A percentile compares a stretch with the other conserved stretches of the same genome.
phyloP scores from a whole-genome alignment of 139 green algal species.

The Diplosphaera chodatii region DNA sequence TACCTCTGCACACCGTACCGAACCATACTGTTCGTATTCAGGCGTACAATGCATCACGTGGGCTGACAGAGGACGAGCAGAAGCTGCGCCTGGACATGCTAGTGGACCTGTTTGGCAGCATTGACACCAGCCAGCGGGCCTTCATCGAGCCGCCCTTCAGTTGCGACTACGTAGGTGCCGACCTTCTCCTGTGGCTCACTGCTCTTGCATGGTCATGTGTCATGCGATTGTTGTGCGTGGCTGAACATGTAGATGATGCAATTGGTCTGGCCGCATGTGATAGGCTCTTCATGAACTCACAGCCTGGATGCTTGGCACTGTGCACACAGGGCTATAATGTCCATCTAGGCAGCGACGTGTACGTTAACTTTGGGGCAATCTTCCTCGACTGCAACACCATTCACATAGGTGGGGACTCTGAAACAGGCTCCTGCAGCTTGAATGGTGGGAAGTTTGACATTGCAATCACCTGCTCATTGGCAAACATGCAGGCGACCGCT shows the following conservation, averaged over 20 bases:
- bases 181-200: not conserved
- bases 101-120: conserved; percentile 20
- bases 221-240: too few species aligned
- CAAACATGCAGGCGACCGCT: conserved; percentile 18
- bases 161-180: conserved; percentile 30
- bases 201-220: not conserved
- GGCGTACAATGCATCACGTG: not conserved
- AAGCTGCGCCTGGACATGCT: conserved; percentile 9
- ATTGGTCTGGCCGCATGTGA: too few species aligned
- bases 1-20: too few species aligned
- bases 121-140: conserved; percentile 22
- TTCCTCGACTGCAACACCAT: conserved; percentile 37
- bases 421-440: too few species aligned
- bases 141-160: conserved; percentile 44
- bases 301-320: not conserved
- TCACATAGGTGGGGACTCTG: conserved; percentile 18
- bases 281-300: too few species aligned
- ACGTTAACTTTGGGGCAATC: conserved; percentile 31
- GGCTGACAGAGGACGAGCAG: not conserved
- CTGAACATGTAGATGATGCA: too few species aligned
- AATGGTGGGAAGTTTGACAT: too few species aligned
- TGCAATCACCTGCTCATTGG: too few species aligned
- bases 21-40: too few species aligned
- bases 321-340: conserved; percentile 36
- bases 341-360: conserved; percentile 23